Conservation (phyloP, 805 yeast genomes). For the Komagataella mondaviorum region DNA sequence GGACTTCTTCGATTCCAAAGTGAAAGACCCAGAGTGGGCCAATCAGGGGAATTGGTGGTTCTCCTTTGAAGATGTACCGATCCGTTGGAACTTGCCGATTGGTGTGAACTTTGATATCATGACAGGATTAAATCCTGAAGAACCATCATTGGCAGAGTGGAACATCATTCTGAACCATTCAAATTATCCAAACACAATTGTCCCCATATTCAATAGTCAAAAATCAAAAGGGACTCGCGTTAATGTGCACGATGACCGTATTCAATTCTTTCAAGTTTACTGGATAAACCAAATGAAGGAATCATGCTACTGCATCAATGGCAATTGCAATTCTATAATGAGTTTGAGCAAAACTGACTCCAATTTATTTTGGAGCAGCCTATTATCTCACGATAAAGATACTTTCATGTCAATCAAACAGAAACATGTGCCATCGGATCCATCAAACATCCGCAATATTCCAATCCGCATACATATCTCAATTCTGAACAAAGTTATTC, state of each 20-base stretch:
- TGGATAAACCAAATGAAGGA: slow-evolving; percentile 81
- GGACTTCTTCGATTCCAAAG: slow-evolving; percentile 20
- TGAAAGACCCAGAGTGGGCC: slow-evolving; percentile 10
- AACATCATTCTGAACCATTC: slow-evolving; percentile 26
- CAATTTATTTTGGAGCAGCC: slow-evolving; percentile 39
- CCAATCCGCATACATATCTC: slow-evolving; percentile 6
- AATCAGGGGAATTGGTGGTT: slow-evolving; percentile 41
- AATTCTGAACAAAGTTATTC: slow-evolving; percentile 21
- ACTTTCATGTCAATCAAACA: slow-evolving; percentile 5
- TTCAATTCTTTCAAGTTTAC: slow-evolving; percentile 25
- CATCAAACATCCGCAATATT: slow-evolving; percentile 8
- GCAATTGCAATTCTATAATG: slow-evolving; percentile 76
- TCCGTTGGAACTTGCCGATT: slow-evolving; percentile 68
- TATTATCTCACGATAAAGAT: slow-evolving; percentile 8
- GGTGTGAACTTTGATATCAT: slow-evolving; percentile 53
- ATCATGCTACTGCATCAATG: slow-evolving; percentile 60
- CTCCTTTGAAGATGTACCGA: slow-evolving; percentile 46
- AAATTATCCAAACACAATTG: slow-evolving; percentile 31
- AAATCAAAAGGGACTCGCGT: not conserved
- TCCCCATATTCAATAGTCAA: slow-evolving; percentile 18
- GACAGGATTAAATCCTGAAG: slow-evolving; percentile 22
- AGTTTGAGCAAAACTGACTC: slow-evolving; percentile 52
- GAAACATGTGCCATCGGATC: slow-evolving; percentile 18
- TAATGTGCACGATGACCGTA: not conserved
- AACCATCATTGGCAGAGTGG: slow-evolving; percentile 22